Base-by-base conservation (phyloP, 2,329 filamentous ascomycete species). In the Alternaria sp. region DNA sequence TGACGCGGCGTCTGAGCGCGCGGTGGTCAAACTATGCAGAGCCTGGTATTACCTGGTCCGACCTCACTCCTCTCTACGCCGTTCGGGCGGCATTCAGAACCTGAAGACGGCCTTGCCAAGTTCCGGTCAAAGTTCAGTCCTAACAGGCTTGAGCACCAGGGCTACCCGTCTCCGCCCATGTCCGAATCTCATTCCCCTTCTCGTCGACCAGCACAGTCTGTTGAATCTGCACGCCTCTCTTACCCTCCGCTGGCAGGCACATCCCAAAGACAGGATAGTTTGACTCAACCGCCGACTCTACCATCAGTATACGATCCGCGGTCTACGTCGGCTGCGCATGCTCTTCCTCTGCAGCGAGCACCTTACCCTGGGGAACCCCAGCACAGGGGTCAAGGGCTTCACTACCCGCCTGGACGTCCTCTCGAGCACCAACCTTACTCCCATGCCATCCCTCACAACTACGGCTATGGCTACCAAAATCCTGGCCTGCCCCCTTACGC, bases 141-240 rank as follows among this genome's bases (percentile, higher is more conserved):
- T 61, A 67, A 55, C 57, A 64, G 72, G 70, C 61, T 75, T 75
- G 73, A 75, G 66, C 72, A 72, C 54, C 67, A 74, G 64, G 71
- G 72, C 67, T 83, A 83, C 73, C 81, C 81, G 61, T 83, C 81
- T 69, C 81, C 82, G 74, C 82, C 82, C 75, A 84, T 84, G 82
- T 84, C 82, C 77, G 81, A 80, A 75, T 78, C 81, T 68, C 80
- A 80, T 58, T 82, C 81, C 62, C 80, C 81, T 65, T 67, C 72
- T 60, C 73, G 73, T 65, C 76, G 75, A 62, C 66, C 69, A 71
- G 73, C 75, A 66, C 76, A 74, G 55, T 66, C 73, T 64, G 68
- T 72, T 64, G 73, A 77, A 69, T 61, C 71, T 32, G 70, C 73
- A 58, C 68, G 67, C 58, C 71, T 66, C 53, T 74, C 65, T 42